Conservation (phyloP, 257 asterid genomes). For the Solanum megistacrolobum region DNA sequence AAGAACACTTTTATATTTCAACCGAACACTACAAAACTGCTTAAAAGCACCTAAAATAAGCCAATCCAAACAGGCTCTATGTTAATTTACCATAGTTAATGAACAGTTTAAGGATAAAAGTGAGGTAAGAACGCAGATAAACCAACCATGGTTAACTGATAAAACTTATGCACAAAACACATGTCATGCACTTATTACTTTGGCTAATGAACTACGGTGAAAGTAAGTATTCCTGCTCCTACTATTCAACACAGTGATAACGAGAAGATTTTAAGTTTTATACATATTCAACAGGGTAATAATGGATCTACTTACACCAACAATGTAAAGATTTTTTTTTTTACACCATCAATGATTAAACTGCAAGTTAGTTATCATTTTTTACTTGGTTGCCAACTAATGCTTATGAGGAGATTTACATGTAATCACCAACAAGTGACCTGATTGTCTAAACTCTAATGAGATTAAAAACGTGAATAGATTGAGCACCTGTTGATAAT, state of each 20-base stretch:
- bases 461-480: neutral
- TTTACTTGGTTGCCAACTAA: neutral
- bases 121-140: neutral
- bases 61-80: neutral
- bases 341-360: neutral
- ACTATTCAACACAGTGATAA: neutral
- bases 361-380: neutral
- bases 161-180: neutral
- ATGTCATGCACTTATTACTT: neutral
- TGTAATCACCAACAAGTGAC: neutral
- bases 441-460: neutral
- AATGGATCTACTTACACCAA: neutral
- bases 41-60: neutral
- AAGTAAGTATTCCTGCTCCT: neutral
- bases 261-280: neutral
- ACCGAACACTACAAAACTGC: neutral
- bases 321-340: neutral
- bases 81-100: neutral
- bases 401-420: neutral
- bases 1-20: neutral
- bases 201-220: neutral
- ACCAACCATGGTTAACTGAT: neutral
- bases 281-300: neutral
- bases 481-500: conserved; percentile 46
- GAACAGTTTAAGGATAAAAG: neutral